Percentiles rank a stretch among this genome's conserved stretches.
These are phyloP conservation scores for Musa acuminata DNA, from an alignment of 176 grass and related monocot genomes.

Conservation along the genomic window DNA sequence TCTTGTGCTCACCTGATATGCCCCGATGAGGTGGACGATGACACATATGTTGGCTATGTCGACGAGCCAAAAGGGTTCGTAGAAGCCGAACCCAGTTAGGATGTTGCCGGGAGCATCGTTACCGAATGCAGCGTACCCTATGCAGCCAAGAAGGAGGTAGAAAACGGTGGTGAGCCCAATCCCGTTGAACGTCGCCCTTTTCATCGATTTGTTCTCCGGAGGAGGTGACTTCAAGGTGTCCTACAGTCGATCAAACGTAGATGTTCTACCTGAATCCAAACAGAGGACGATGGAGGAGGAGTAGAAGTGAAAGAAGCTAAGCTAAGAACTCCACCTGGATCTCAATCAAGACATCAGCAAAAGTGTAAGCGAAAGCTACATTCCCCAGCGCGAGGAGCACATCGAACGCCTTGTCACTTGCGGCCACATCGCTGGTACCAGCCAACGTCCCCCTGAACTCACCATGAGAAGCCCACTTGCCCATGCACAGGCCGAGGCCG, in stretches of 20 bases:
- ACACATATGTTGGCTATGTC: conserved; percentile 89
- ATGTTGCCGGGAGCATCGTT: conserved; percentile 74
- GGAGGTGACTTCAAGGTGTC: conserved; percentile 72
- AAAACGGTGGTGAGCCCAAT: conserved; percentile 67
- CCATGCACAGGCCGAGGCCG: conserved; percentile 79
- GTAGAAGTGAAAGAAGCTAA: too few relatives aligned
- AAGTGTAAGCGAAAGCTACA: conserved; percentile 93
- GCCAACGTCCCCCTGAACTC: conserved; percentile 50
- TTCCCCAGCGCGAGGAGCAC: conserved; percentile 82
- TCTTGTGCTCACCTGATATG: conserved; percentile 49
- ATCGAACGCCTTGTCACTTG: conserved; percentile 59
- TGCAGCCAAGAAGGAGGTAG: conserved; percentile 72
- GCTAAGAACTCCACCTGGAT: conserved; percentile 41
- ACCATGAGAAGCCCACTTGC: conserved; percentile 67
- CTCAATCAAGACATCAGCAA: conserved; percentile 90
- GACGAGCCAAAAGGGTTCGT: conserved; percentile 92
- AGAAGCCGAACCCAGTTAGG: conserved; percentile 71
- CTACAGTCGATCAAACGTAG: conserved; percentile 2
- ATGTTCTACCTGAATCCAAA: too few relatives aligned
- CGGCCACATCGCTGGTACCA: conserved; percentile 29
- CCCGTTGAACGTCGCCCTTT: conserved; percentile 49
- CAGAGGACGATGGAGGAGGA: too few relatives aligned
- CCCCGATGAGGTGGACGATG: conserved; percentile 81
- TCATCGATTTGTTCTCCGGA: conserved; percentile 79
- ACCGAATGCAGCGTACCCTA: conserved; percentile 81